phyloP scores from a whole-genome alignment of 176 grass and related monocot species.

The Aegilops umbellulata region DNA sequence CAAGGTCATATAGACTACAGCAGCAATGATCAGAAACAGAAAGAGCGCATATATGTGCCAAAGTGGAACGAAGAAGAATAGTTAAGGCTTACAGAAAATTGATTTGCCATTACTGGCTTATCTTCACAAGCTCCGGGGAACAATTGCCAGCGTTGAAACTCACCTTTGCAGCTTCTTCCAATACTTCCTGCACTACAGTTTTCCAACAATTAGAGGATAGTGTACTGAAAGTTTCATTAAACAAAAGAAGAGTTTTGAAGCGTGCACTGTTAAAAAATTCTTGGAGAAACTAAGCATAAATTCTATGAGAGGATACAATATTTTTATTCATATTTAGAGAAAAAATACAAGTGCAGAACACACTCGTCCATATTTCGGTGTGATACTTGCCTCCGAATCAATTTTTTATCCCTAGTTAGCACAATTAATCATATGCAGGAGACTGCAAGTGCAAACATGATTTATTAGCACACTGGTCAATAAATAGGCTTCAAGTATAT shows the following conservation, averaged over 20 bases:
- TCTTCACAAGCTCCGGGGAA: constrained; percentile 81
- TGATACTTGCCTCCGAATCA: neutral
- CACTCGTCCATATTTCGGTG: neutral
- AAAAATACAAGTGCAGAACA: neutral
- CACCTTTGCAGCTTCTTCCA: constrained; percentile 95
- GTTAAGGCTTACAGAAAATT: constrained; percentile 89
- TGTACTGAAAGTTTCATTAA: neutral
- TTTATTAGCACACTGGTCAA: constrained; percentile 7
- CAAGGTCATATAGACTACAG: neutral
- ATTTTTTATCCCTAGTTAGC: neutral
- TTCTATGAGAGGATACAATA: neutral
- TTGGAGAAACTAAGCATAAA: neutral
- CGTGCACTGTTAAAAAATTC: neutral
- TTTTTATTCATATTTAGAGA: neutral
- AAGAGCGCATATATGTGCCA: neutral
- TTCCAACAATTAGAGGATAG: constrained; percentile 43
- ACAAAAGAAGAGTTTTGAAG: neutral
- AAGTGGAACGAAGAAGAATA: neutral
- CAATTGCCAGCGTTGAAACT: constrained; percentile 94
- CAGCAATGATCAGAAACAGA: neutral
- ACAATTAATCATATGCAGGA: neutral
- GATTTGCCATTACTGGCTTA: constrained; percentile 74
- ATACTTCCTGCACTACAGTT: constrained; percentile 91
- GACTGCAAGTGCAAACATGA: neutral
- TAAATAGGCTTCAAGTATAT: neutral